Percentiles rank a stretch among this genome's conserved stretches.
Evolutionary conservation across 208 protist species (phyloP).

Genomic region (Herpetomonas tarakana): DNA sequence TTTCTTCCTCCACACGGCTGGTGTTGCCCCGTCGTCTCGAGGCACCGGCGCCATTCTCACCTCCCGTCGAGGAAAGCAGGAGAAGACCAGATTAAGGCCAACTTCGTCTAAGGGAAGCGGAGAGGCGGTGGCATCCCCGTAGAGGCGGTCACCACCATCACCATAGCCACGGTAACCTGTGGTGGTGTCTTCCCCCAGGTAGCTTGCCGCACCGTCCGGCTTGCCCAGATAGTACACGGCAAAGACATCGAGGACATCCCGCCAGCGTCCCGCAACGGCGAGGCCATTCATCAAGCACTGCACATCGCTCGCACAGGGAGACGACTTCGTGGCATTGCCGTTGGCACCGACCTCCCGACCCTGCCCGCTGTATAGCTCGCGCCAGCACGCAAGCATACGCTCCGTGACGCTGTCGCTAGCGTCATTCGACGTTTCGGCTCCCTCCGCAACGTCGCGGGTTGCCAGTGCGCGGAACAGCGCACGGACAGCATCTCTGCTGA

Average conservation of each 20-base stretch:
- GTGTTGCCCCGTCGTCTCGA: too few species aligned
- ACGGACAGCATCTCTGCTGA: too few species aligned
- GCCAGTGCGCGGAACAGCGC: too few species aligned
- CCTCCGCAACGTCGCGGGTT: too few species aligned
- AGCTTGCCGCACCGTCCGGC: not conserved
- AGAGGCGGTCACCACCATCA: too few species aligned
- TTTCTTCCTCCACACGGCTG: too few species aligned
- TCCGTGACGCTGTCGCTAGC: not conserved
- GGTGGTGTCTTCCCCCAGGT: too few species aligned
- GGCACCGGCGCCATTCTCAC: conserved; percentile 1
- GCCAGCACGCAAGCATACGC: conserved; percentile 3
- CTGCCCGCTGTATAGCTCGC: conserved; percentile 6
- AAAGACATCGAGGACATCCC: conserved; percentile 41
- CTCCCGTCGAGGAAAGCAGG: conserved; percentile 26
- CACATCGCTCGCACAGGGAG: conserved; percentile 38
- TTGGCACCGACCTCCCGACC: not conserved
- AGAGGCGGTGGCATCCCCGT: conserved; percentile 1
- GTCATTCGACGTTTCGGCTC: too few species aligned
- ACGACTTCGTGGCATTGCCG: not conserved
- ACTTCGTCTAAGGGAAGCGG: conserved; percentile 26
- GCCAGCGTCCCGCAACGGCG: conserved; percentile 27
- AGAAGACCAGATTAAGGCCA: conserved; percentile 65
- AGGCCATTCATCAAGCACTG: conserved; percentile 55
- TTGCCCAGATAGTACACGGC: conserved; percentile 25
- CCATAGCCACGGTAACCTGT: too few species aligned